Base-by-base conservation (phyloP, 2,329 filamentous ascomycete genomes). In the Periconia sp. region DNA sequence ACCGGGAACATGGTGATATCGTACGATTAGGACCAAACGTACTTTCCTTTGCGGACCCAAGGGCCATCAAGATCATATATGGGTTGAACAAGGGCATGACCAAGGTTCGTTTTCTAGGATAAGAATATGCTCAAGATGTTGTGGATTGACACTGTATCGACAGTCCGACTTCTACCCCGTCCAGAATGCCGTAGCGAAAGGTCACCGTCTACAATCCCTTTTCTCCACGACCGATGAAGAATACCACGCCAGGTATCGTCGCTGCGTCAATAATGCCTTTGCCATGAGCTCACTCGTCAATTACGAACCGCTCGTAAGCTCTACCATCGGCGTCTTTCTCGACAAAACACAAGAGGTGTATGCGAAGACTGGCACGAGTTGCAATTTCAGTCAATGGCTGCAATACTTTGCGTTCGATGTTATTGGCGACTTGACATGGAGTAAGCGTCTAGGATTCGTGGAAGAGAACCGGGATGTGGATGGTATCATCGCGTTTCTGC, bases 361-460 rank as follows among this genome's bases (percentile, higher is more conserved):
- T 52, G 69, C 70, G 8, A 63, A 63, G 4, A 70, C 71, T 0
- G 69, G 72, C 10, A 48, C 54, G 19, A 69, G 69, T 17, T 88
- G 84, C 58, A 81, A 88, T 59, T 86, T 89, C 42, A 82, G 83
- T 1, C 74, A 77, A 43, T 91, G 88, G 88, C 72, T 92, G 43
- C 88, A 92, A 59, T 91, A 85, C 63, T 91, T 88, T 55, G 88
- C 88, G 0, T 92, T 92, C 58, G 88, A 92, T 61, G 87, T 91
- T 11, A 90, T 90, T 49, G 87, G 87, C 5, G 84, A 88, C 48
- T 81, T 91, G 58, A 90, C 87, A 0, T 91, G 88, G 70, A 84
- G 82, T 64, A 88, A 88, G 64, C 78, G 86, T 0, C 79, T 90
- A 44, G 88, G 88, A 0, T 92, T 92, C 52, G 71, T 92, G 2